These are phyloP conservation scores for Cercophora newfieldiana DNA, from an alignment of 495 filamentous ascomycete genomes.

Conservation along the genomic window DNA sequence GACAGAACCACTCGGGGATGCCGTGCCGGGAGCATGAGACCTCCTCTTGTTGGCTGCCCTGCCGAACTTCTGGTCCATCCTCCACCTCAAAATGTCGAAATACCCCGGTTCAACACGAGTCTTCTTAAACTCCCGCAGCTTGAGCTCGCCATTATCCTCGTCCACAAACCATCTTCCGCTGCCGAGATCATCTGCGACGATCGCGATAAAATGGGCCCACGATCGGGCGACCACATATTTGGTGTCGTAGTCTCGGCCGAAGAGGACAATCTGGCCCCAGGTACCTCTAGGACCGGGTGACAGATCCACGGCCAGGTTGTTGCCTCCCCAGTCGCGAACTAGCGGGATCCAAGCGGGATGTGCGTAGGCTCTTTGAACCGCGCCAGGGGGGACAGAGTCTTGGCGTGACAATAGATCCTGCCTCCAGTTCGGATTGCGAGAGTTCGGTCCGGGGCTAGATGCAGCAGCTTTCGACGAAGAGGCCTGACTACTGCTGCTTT, in stretches of 20 bases:
- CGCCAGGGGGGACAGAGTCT: slow-evolving; percentile 80
- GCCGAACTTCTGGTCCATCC: slow-evolving; percentile 91
- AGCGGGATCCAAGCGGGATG: slow-evolving; percentile 96
- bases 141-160: slow-evolving; percentile 88
- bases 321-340: slow-evolving; percentile 96
- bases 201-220: slow-evolving; percentile 85
- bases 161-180: slow-evolving; percentile 86
- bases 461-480: slow-evolving; percentile 48
- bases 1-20: slow-evolving; percentile 43
- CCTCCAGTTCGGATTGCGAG: slow-evolving; percentile 71
- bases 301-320: slow-evolving; percentile 91
- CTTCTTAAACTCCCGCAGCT: slow-evolving; percentile 85
- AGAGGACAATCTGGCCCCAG: slow-evolving; percentile 97
- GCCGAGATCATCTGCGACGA: slow-evolving; percentile 84
- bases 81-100: slow-evolving; percentile 90
- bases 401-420: slow-evolving; percentile 83
- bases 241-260: slow-evolving; percentile 96
- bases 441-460: slow-evolving; percentile 40
- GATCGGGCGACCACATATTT: slow-evolving; percentile 95
- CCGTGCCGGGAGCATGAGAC: slow-evolving; percentile 38
- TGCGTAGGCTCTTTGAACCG: slow-evolving; percentile 90
- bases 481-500: slow-evolving; percentile 48
- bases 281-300: slow-evolving; percentile 85
- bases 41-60: slow-evolving; percentile 53
- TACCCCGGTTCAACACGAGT: slow-evolving; percentile 89